Evolutionary conservation across 2,329 filamentous ascomycete genomes (phyloP).

Genomic region (Hypoxylon sp.): DNA sequence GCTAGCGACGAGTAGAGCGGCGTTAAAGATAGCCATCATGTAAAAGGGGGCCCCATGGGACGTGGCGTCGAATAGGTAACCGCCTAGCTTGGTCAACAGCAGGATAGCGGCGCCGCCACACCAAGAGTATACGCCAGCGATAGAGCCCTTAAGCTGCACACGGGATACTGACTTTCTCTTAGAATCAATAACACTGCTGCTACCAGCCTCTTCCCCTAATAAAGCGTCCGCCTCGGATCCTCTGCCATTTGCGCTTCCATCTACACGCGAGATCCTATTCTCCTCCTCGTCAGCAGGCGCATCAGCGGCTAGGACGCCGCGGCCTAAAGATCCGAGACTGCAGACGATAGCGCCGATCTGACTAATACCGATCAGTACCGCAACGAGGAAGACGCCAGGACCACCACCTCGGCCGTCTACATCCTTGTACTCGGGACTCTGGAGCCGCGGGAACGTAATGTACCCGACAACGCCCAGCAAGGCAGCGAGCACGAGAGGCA

Average conservation of each 20-base stretch:
- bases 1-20: conserved; percentile 72
- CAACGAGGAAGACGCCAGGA: conserved; percentile 79
- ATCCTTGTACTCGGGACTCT: conserved; percentile 80
- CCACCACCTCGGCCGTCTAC: conserved; percentile 76
- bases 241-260: background rate
- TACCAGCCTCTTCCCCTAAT: conserved; percentile 56
- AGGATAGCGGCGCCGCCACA: conserved; percentile 92
- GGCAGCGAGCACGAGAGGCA: conserved; percentile 81
- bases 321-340: conserved; percentile 88
- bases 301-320: conserved; percentile 77
- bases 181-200: conserved; percentile 50
- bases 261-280: conserved; percentile 32
- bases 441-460: conserved; percentile 78
- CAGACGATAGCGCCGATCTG: conserved; percentile 98
- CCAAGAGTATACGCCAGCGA: conserved; percentile 94
- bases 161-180: conserved; percentile 59
- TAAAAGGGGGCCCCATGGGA: conserved; percentile 88
- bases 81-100: conserved; percentile 91
- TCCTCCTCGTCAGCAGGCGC: conserved; percentile 46
- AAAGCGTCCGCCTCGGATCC: conserved; percentile 55
- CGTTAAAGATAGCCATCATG: conserved; percentile 93
- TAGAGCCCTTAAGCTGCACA: conserved; percentile 86
- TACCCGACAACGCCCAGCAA: conserved; percentile 85
- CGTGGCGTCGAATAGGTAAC: conserved; percentile 83
- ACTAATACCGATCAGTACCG: conserved; percentile 86